A percentile compares a stretch with the other conserved stretches of the same genome.
These are phyloP conservation scores for Gaeumannomyces sp. DNA, from an alignment of 2,329 filamentous ascomycete species.

Conservation along the genomic window DNA sequence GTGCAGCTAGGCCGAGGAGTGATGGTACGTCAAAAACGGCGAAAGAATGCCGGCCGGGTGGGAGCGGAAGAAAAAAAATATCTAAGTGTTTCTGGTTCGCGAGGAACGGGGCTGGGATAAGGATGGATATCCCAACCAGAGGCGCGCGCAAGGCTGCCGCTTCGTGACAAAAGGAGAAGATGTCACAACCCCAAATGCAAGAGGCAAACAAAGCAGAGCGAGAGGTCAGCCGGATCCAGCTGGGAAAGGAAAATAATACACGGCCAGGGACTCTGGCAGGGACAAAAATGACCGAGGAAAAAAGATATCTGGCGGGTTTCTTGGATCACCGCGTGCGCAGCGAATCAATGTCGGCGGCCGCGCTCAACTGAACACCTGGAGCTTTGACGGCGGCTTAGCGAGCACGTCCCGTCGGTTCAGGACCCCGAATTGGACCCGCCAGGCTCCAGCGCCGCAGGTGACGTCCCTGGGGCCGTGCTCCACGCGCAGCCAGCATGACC, in stretches of 20 bases:
- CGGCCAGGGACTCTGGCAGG: not conserved
- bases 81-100: too few relatives aligned
- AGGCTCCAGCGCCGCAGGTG: not conserved
- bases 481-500: too few relatives aligned
- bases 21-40: too few relatives aligned
- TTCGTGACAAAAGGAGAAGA: not conserved
- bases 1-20: too few relatives aligned
- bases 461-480: not conserved
- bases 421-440: not conserved
- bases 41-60: too few relatives aligned
- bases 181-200: slow-evolving; percentile 4
- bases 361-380: slow-evolving; percentile 10
- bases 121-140: not conserved
- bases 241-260: not conserved
- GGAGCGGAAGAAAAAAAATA: too few relatives aligned
- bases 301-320: not conserved
- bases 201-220: not conserved
- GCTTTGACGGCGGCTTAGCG: slow-evolving; percentile 5
- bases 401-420: not conserved
- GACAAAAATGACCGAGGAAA: not conserved
- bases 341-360: not conserved
- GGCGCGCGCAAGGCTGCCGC: not conserved
- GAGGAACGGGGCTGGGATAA: too few relatives aligned
- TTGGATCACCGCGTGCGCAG: not conserved
- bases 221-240: not conserved